phyloP scores from a whole-genome alignment of 768 basidiomycete species.

The Nidularia sp. region DNA sequence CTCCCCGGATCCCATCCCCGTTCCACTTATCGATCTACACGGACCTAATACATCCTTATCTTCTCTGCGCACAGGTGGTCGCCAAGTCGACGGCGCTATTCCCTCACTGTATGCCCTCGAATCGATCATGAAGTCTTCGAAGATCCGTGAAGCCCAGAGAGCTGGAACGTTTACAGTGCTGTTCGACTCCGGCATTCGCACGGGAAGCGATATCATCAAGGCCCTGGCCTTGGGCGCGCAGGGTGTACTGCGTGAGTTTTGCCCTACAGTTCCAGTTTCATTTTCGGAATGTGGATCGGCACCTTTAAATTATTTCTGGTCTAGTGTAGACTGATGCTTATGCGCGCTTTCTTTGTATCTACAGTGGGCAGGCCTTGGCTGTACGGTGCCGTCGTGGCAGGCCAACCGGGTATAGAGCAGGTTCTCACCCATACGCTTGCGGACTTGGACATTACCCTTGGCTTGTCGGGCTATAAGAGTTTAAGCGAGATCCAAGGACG shows the following conservation, averaged over 20 bases:
- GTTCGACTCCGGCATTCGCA: slow-evolving; percentile 80
- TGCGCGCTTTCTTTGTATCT: background rate
- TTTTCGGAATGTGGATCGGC: background rate
- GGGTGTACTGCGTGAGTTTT: slow-evolving; percentile 61
- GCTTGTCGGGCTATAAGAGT: slow-evolving; percentile 53
- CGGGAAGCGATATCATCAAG: slow-evolving; percentile 79
- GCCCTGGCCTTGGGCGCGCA: slow-evolving; percentile 86
- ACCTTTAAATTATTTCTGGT: background rate
- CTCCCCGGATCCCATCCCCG: background rate
- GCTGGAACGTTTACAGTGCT: slow-evolving; percentile 64
- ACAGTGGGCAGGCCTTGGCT: slow-evolving; percentile 73
- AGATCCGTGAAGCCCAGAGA: slow-evolving; percentile 51
- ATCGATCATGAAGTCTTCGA: slow-evolving; percentile 58
- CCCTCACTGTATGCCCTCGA: slow-evolving; percentile 71
- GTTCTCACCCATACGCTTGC: slow-evolving; percentile 65
- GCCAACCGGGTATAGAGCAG: slow-evolving; percentile 73
- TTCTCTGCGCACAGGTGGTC: slow-evolving; percentile 42
- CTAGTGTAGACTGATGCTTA: background rate
- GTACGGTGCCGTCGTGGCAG: slow-evolving; percentile 67
- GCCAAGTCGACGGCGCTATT: slow-evolving; percentile 77
- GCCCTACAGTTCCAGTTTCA: background rate
- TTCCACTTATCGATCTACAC: background rate
- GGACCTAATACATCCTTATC: background rate
- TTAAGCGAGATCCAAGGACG: slow-evolving; percentile 63
- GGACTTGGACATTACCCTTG: slow-evolving; percentile 64